Percentiles rank a stretch among this genome's conserved stretches.
These are phyloP conservation scores for Schrenkiella parvula DNA, from an alignment of 345 rosid genomes.

Conservation along the genomic window DNA sequence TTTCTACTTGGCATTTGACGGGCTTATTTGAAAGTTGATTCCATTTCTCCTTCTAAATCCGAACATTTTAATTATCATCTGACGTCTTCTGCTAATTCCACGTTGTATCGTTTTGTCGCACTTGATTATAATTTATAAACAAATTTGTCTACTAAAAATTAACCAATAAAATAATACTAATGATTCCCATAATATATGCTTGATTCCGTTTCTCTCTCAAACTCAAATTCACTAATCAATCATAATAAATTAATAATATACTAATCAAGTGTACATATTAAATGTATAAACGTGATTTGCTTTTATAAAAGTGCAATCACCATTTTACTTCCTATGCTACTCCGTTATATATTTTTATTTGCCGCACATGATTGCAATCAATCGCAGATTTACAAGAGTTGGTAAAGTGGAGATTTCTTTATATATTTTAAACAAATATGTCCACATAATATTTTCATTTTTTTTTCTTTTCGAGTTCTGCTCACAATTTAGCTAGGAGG, in stretches of 20 bases:
- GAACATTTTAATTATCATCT: not conserved
- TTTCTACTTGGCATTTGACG: conserved; percentile 15
- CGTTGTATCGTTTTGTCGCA: not conserved
- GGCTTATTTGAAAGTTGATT: not conserved
- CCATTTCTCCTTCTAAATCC: not conserved
- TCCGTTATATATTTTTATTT: not conserved
- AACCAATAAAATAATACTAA: not conserved
- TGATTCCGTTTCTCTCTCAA: not conserved
- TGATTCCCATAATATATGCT: not conserved
- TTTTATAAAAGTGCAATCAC: conserved; percentile 8
- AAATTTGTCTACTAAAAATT: not conserved
- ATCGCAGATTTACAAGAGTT: not conserved
- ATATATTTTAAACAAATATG: not conserved
- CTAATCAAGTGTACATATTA: not conserved
- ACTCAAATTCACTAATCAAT: not conserved
- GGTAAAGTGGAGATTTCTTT: conserved; percentile 2
- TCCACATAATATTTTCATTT: not conserved
- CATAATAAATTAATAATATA: not conserved
- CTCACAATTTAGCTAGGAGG: not conserved
- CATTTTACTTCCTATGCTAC: not conserved
- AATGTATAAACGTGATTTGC: not conserved
- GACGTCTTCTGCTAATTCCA: not conserved
- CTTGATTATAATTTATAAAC: not conserved
- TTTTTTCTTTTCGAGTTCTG: not conserved
- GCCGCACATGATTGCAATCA: conserved; percentile 1